A percentile compares a stretch with the other conserved stretches of the same genome.
Conservation (phyloP, 768 basidiomycete species). For the Gloeophyllum trabeum region DNA sequence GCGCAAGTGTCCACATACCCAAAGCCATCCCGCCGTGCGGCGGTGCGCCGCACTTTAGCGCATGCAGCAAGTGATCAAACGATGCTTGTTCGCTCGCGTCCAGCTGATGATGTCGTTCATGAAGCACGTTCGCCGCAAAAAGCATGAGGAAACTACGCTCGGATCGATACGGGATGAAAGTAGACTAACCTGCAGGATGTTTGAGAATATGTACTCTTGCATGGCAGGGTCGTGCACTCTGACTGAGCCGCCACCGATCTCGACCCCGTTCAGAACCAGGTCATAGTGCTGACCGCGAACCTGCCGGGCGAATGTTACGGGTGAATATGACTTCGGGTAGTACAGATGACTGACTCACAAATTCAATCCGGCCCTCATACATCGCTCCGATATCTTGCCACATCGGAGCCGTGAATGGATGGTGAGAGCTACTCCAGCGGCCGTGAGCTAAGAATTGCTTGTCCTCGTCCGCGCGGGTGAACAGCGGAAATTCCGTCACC, state of each 20-base stretch:
- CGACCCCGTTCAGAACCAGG: conserved; percentile 86
- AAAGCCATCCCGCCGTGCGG: conserved; percentile 94
- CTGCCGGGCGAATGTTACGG: conserved; percentile 22
- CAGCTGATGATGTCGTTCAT: conserved; percentile 34
- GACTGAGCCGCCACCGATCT: conserved; percentile 91
- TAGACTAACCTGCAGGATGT: conserved; percentile 62
- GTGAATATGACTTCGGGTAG: conserved; percentile 19
- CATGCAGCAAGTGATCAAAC: conserved; percentile 80
- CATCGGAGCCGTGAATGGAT: conserved; percentile 96
- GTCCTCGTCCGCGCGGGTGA: conserved; percentile 77
- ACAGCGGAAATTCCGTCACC: conserved; percentile 94
- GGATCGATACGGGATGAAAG: conserved; percentile 1
- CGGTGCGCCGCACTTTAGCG: conserved; percentile 82
- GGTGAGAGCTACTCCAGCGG: conserved; percentile 87
- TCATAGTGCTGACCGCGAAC: conserved; percentile 96
- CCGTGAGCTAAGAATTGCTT: conserved; percentile 81
- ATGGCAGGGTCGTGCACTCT: conserved; percentile 81
- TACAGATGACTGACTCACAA: conserved; percentile 4
- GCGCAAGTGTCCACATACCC: too few relatives aligned
- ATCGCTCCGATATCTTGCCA: conserved; percentile 76
- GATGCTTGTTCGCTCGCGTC: conserved; percentile 58
- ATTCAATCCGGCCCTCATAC: conserved; percentile 55
- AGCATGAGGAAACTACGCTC: conserved; percentile 7
- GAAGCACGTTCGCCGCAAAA: background rate
- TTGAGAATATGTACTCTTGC: conserved; percentile 73